Evolutionary conservation across 2,329 filamentous ascomycete genomes (phyloP), one percentile per base, ranked within the genome.

Genomic region (Fusarium gaditjirri): DNA sequence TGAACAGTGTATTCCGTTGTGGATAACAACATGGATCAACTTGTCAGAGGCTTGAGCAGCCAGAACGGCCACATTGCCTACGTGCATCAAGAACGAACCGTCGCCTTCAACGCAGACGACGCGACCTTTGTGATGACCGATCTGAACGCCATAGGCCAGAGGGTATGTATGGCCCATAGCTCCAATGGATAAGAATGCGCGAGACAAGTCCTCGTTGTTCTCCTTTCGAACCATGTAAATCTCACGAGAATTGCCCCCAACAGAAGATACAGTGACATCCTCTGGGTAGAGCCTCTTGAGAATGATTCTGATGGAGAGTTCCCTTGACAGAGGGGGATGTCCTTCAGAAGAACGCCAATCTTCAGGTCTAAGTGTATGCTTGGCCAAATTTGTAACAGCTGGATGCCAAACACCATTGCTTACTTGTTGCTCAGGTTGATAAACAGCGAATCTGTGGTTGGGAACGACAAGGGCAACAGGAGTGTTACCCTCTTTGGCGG

Each of bases 181-280:
- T 17, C 56, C 56, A 1, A 55, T 60, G 27, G 56, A 60, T 4
- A 60, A 27, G 14, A 60, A 60, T 17, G 56, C 47, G 35, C 36
- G 56, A 14, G 36, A 60, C 8, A 60, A 8, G 35, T 65, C 35
- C 35, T 65, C 61, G 3, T 49, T 61, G 16, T 39, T 61, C 43
- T 65, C 61, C 21, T 65, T 65, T 21, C 61, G 56, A 21, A 65
- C 33, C 56, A 54, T 65, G 35, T 65, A 65, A 19, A 61, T 61
- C 41, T 61, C 61, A 23, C 61, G 56, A 47, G 61, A 65, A 29
- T 52, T 65, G 13, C 46, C 61, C 5, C 61, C 61, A 36, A 61
- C 56, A 29, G 61, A 65, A 13, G 61, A 65, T 21, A 65, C 56
- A 35, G 56, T 65, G 41, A 65, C 46, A 27, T 65, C 61, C 17